Conservation (phyloP, 257 asterid genomes). For the Rhazya stricta region DNA sequence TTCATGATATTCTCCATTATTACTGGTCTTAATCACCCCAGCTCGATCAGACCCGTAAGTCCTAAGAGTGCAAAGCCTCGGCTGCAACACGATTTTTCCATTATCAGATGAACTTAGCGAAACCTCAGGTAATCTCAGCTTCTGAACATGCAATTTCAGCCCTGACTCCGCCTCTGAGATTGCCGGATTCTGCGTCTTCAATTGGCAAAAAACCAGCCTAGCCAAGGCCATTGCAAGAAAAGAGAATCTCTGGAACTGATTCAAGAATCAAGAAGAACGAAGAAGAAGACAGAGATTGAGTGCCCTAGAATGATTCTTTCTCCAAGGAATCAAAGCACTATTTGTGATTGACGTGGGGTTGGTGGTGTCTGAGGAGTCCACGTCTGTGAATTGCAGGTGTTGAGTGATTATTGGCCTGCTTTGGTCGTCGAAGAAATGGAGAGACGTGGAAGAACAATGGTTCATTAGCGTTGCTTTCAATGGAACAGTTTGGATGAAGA, state of each 20-base stretch:
- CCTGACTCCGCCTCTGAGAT: conserved; percentile 9
- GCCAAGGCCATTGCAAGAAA: conserved; percentile 42
- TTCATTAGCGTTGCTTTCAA: conserved; percentile 41
- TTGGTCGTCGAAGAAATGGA: conserved; percentile 1
- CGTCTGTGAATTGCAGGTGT: conserved; percentile 31
- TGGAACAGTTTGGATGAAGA: background rate
- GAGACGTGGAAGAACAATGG: conserved; percentile 48
- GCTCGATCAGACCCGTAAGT: conserved; percentile 41
- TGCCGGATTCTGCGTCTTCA: conserved; percentile 31
- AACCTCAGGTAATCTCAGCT: conserved; percentile 29
- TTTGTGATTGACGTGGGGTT: background rate
- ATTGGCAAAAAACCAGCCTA: conserved; percentile 42
- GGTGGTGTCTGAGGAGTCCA: conserved; percentile 49
- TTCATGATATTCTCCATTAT: conserved; percentile 22
- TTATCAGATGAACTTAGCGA: conserved; percentile 17
- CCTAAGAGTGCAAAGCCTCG: conserved; percentile 73
- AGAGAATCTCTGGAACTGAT: conserved; percentile 8
- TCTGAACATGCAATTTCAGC: conserved; percentile 29
- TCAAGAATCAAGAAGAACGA: conserved; percentile 12
- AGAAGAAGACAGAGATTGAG: background rate
- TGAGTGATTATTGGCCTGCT: conserved; percentile 25
- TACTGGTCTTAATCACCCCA: conserved; percentile 34
- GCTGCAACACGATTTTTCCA: conserved; percentile 73
- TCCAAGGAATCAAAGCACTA: background rate
- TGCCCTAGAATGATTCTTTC: background rate